Percentiles rank a stretch among this genome's conserved stretches.
Conservation (phyloP, 2,329 filamentous ascomycete genomes). For the Exophiala spinifera region DNA sequence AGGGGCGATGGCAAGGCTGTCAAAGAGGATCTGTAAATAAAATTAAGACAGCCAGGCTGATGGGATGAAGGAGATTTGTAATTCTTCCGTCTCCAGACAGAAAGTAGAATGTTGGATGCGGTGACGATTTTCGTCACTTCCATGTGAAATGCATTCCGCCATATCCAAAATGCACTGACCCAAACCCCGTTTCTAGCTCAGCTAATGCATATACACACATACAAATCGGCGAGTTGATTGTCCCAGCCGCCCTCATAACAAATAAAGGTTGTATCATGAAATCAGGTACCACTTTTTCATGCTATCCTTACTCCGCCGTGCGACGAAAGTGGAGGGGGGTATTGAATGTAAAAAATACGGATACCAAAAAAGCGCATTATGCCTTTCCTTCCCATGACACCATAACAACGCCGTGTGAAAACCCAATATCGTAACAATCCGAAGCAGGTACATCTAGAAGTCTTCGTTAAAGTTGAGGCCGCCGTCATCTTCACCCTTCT, state of each 20-base stretch:
- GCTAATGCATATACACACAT: background rate
- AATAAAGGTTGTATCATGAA: background rate
- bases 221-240: too few species aligned
- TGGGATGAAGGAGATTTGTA: background rate
- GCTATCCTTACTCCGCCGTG: conserved; percentile 2
- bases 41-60: background rate
- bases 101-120: background rate
- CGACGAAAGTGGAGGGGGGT: conserved; percentile 13
- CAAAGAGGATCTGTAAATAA: background rate
- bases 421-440: conserved; percentile 2
- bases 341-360: conserved; percentile 12
- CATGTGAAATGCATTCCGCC: background rate
- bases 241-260: too few species aligned
- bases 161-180: conserved; percentile 4
- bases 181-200: background rate
- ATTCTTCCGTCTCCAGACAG: background rate
- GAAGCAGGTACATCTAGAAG: conserved; percentile 62
- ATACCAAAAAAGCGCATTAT: conserved; percentile 6
- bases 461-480: conserved; percentile 96
- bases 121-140: background rate
- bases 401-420: conserved; percentile 12
- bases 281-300: background rate
- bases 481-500: conserved; percentile 47
- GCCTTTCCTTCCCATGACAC: background rate
- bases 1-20: background rate